phyloP scores from a whole-genome alignment of 495 filamentous ascomycete genomes.

The Penicillium samsonianum region DNA sequence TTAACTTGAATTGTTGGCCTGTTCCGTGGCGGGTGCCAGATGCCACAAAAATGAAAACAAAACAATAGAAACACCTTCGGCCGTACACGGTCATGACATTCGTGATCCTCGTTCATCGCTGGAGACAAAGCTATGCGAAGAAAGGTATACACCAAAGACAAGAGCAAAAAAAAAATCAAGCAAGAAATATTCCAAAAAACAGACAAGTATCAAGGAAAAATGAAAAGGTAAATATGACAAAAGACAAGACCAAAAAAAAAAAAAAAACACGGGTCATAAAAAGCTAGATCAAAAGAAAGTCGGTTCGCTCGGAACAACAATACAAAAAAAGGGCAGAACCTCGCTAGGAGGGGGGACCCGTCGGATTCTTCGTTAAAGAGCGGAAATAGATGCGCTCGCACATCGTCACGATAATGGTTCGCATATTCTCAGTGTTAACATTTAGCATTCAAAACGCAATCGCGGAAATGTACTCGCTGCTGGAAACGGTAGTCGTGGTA shows the following conservation, averaged over 20 bases:
- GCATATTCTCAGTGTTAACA: constrained; percentile 22
- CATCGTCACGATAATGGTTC: constrained; percentile 29
- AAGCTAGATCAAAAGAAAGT: constrained; percentile 18
- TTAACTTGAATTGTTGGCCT: constrained; percentile 10
- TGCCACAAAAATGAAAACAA: constrained; percentile 20
- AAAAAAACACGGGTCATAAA: constrained; percentile 25
- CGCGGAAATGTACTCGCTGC: constrained; percentile 25
- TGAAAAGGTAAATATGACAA: constrained; percentile 29
- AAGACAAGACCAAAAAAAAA: constrained; percentile 26
- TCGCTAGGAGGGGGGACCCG: constrained; percentile 24
- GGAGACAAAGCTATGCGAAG: constrained; percentile 43
- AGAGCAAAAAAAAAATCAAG: constrained; percentile 18
- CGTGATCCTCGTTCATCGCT: constrained; percentile 53
- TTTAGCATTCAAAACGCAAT: constrained; percentile 19
- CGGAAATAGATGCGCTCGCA: constrained; percentile 24
- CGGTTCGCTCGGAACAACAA: constrained; percentile 18
- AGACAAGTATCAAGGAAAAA: constrained; percentile 25
- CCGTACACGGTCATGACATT: constrained; percentile 52
- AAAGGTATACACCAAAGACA: constrained; percentile 43
- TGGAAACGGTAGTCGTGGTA: constrained; percentile 23
- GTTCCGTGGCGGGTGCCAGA: constrained; percentile 10
- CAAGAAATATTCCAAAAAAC: constrained; percentile 16
- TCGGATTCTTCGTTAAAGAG: constrained; percentile 24
- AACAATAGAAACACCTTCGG: constrained; percentile 34
- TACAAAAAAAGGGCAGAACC: constrained; percentile 18